A percentile compares a stretch with the other conserved stretches of the same genome.
phyloP scores from a whole-genome alignment of 1,284 basidiomycete species.

The Trametes versicolor region DNA sequence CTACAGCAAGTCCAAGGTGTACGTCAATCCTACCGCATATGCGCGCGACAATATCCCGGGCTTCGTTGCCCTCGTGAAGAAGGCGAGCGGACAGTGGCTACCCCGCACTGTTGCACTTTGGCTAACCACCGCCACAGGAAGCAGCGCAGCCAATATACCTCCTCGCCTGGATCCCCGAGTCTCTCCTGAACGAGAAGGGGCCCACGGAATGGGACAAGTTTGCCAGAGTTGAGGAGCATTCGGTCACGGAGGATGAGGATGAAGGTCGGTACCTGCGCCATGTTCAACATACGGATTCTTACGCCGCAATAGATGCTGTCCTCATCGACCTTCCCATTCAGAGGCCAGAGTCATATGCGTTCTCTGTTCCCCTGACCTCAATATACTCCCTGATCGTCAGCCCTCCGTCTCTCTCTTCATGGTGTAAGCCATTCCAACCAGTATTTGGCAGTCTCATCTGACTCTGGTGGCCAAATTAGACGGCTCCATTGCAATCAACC shows the following conservation, averaged over 20 bases:
- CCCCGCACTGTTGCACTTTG: slow-evolving; percentile 14
- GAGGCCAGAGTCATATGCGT: slow-evolving; percentile 91
- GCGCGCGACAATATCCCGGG: slow-evolving; percentile 93
- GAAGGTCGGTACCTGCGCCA: slow-evolving; percentile 58
- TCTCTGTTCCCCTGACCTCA: slow-evolving; percentile 89
- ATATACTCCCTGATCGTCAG: slow-evolving; percentile 92
- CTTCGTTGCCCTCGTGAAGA: slow-evolving; percentile 89
- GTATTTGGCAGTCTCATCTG: not conserved
- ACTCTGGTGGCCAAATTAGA: slow-evolving; percentile 50
- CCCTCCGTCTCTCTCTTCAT: slow-evolving; percentile 86
- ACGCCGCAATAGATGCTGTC: slow-evolving; percentile 69
- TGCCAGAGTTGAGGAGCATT: slow-evolving; percentile 78
- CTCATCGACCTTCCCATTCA: slow-evolving; percentile 81
- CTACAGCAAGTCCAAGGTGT: slow-evolving; percentile 92
- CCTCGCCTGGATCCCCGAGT: slow-evolving; percentile 89
- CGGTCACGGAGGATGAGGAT: slow-evolving; percentile 68
- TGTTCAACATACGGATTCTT: slow-evolving; percentile 8
- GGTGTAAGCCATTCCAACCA: slow-evolving; percentile 69
- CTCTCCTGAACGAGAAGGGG: slow-evolving; percentile 79
- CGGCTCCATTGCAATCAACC: slow-evolving; percentile 82
- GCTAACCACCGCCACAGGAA: slow-evolving; percentile 58
- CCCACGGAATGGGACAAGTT: slow-evolving; percentile 87
- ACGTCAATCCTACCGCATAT: slow-evolving; percentile 94
- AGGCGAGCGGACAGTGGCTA: slow-evolving; percentile 57
- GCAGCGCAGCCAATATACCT: slow-evolving; percentile 77